Base-by-base conservation (phyloP, 2,329 filamentous ascomycete species). In the Colletotrichum destructivum region DNA sequence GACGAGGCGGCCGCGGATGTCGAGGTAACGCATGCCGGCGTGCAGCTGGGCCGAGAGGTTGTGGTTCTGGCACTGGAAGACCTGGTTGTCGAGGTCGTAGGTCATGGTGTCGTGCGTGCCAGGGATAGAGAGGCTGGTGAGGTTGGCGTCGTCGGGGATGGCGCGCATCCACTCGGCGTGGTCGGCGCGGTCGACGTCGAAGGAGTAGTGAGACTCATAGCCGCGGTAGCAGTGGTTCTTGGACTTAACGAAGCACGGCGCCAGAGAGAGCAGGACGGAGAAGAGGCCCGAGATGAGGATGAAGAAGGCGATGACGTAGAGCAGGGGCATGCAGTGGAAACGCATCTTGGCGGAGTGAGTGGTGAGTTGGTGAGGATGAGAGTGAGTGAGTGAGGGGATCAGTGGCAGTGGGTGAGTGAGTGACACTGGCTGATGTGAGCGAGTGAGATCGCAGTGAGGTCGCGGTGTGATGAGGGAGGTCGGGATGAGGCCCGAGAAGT, bases 81-180 rank as follows among this genome's bases (percentile, higher is more conserved):
- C 59, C 69, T 81, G 78, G 54, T 77, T 74, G 38, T 71, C 74
- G 66, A 86, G 78, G 55, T 78, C 76, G 73, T 84, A 85, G 21
- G 87, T 88, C 83, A 88, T 84, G 31, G 86, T 87, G 76, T 88
- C 86, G 78, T 88, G 86, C 2, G 86, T 88, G 40, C 87, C 87
- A 0, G 86, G 87, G 69, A 88, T 83, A 56, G 85, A 86, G 52
- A 88, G 80, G 62, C 78, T 81, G 42, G 84, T 81, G 44, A 88
- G 77, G 56, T 78, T 79, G 46, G 80, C 78, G 35, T 77, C 72
- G 76, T 87, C 83, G 38, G 84, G 83, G 13, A 87, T 75, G 8
- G 62, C 61, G 23, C 78, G 77, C 86, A 87, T 87, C 86, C 86
- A 88, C 47, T 73, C 64, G 8, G 81, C 76, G 42, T 81, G 76